A percentile compares a stretch with the other conserved stretches of the same genome.
Evolutionary conservation across 176 grass and related monocot genomes (phyloP).

Genomic region (Oryza meyeriana): DNA sequence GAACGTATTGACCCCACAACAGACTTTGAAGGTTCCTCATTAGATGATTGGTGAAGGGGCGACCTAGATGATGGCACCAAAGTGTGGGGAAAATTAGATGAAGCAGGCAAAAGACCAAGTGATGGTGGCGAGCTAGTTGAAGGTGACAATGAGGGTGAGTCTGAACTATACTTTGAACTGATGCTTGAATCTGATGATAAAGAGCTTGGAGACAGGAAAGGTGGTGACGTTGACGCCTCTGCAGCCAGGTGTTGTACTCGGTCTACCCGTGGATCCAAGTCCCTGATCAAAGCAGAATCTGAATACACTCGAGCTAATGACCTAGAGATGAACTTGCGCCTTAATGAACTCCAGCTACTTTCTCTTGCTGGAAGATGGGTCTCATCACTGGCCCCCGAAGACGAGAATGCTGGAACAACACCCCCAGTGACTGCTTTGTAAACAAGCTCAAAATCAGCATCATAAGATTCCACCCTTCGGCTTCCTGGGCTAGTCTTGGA

Average conservation of each 20-base stretch:
- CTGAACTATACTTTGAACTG: slow-evolving; percentile 90
- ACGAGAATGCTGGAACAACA: slow-evolving; percentile 83
- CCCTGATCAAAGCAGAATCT: slow-evolving; percentile 57
- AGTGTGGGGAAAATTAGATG: slow-evolving; percentile 52
- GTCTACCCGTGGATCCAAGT: slow-evolving; percentile 51
- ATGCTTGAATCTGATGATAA: slow-evolving; percentile 73
- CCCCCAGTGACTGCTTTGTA: slow-evolving; percentile 80
- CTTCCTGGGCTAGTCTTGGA: slow-evolving; percentile 47
- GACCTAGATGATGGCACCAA: slow-evolving; percentile 61
- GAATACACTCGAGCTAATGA: slow-evolving; percentile 55
- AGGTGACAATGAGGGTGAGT: slow-evolving; percentile 89
- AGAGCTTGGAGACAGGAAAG: slow-evolving; percentile 86
- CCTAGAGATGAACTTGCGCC: slow-evolving; percentile 68
- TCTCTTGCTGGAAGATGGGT: slow-evolving; percentile 92
- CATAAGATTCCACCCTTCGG: slow-evolving; percentile 69
- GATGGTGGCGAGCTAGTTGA: slow-evolving; percentile 66
- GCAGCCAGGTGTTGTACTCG: slow-evolving; percentile 39
- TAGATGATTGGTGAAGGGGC: slow-evolving; percentile 64
- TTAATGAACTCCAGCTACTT: slow-evolving; percentile 77
- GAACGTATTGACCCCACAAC: slow-evolving; percentile 35
- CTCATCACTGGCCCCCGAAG: slow-evolving; percentile 58
- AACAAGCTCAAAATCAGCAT: slow-evolving; percentile 84
- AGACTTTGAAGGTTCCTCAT: slow-evolving; percentile 45
- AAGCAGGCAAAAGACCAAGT: slow-evolving; percentile 55
- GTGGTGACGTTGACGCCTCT: slow-evolving; percentile 65